Evolutionary conservation across 139 green algal species (phyloP).

Genomic region (Tetradesmus lagerheimii): DNA sequence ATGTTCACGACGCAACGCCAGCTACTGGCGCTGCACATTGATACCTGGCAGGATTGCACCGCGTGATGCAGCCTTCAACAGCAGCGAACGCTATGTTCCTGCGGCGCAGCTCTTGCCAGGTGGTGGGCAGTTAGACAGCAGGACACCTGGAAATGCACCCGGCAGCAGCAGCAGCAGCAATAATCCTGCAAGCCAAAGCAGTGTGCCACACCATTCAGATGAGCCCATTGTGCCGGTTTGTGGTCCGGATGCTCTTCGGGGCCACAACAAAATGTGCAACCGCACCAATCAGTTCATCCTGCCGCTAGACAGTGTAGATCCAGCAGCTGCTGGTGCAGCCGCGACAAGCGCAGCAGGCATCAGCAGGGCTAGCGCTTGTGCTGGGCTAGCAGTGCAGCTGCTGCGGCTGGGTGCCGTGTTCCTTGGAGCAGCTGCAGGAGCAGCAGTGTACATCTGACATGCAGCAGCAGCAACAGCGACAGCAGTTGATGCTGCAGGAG

Average conservation of each 20-base stretch:
- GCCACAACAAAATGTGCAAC: not conserved
- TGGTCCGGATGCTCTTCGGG: not conserved
- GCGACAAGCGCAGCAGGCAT: not conserved
- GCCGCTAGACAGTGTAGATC: not conserved
- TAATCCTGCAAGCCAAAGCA: not conserved
- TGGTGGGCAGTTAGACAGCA: not conserved
- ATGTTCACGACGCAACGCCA: not conserved
- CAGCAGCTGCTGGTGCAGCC: not conserved
- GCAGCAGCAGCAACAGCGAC: not conserved
- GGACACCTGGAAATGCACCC: not conserved
- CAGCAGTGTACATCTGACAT: not conserved
- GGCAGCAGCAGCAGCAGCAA: not conserved
- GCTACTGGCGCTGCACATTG: not conserved
- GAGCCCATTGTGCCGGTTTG: not conserved
- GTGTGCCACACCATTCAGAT: not conserved
- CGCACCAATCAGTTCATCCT: not conserved
- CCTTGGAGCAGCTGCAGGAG: not conserved
- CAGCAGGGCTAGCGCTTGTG: not conserved
- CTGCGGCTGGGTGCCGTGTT: not conserved
- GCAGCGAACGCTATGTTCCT: not conserved
- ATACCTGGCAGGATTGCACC: not conserved
- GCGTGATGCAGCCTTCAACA: not conserved
- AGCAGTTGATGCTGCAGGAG: not conserved
- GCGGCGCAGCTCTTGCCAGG: not conserved
- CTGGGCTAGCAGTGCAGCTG: not conserved